Evolutionary conservation across 2,329 filamentous ascomycete species (phyloP), one percentile per base, ranked within the genome.

Genomic region (Xylaria sp.): DNA sequence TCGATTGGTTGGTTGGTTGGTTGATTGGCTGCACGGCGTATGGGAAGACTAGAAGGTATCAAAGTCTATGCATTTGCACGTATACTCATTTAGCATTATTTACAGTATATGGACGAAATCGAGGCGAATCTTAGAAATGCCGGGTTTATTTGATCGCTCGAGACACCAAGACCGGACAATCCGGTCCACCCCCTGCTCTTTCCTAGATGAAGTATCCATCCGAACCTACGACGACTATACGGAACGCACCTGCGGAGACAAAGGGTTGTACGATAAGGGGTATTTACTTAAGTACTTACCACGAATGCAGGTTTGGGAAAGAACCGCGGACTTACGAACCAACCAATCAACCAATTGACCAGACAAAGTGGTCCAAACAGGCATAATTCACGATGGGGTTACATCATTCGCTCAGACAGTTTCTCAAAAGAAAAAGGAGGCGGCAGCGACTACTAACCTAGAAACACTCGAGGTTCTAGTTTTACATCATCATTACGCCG

Each of bases 71-170:
- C 67, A 65, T 67, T 71, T 71, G 70, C 73, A 73, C 73, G 66
- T 66, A 73, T 71, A 70, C 73, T 76, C 71, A 77, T 76, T 70
- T 70, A 69, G 73, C 67, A 65, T 50, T 71, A 59, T 72, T 67
- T 47, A 73, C 74, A 77, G 75, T 69, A 63, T 53, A 67, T 71
- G 63, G 77, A 83, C 63, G 72, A 78, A 44, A 69, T 84, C 63
- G 70, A 78, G 57, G 71, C 70, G 15, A 76, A 77, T 38, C 77
- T 84, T 63, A 80, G 80, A 75, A 72, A 77, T 13, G 70, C 72
- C 20, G 83, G 83, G 77, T 72, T 83, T 45, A 42, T 83, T 45
- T 84, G 78, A 76, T 69, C 45, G 63, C 49, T 38, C 39, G 15
- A 9, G 27, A 42, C 50, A 53, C 22, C 20, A 31, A 31, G 42